Percentiles rank a stretch among this genome's conserved stretches.
These are phyloP conservation scores for Plasmopara halstedii DNA, from an alignment of 352 stramenopile genomes.

Conservation along the genomic window DNA sequence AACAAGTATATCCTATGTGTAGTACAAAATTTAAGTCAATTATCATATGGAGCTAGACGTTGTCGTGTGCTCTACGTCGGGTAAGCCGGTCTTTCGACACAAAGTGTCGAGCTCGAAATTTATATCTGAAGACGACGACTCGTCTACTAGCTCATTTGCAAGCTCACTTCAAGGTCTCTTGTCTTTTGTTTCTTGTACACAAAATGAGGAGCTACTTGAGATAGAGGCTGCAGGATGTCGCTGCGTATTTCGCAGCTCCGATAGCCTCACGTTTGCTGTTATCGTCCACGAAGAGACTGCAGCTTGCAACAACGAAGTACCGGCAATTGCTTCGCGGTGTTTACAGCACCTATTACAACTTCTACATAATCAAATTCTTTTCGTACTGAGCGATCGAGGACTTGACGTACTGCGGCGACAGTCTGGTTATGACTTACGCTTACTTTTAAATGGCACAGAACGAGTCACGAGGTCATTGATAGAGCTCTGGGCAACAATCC, in stretches of 20 bases:
- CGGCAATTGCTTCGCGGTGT: slow-evolving; percentile 23
- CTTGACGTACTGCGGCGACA: slow-evolving; percentile 53
- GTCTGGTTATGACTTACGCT: slow-evolving; percentile 61
- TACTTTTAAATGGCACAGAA: slow-evolving; percentile 59
- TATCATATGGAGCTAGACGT: slow-evolving; percentile 33
- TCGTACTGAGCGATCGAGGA: slow-evolving; percentile 49
- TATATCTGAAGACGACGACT: slow-evolving; percentile 11
- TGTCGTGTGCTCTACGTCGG: slow-evolving; percentile 46
- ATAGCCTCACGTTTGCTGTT: slow-evolving; percentile 45
- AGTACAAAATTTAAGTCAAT: too few species aligned
- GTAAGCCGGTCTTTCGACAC: slow-evolving; percentile 55
- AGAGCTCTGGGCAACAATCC: slow-evolving; percentile 31
- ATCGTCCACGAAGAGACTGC: slow-evolving; percentile 24
- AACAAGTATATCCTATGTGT: too few species aligned
- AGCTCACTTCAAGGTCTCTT: slow-evolving; percentile 60
- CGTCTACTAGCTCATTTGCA: slow-evolving; percentile 37
- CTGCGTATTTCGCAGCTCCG: slow-evolving; percentile 39
- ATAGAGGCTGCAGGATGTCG: slow-evolving; percentile 30
- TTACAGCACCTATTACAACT: slow-evolving; percentile 38
- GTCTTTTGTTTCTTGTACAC: slow-evolving; percentile 49
- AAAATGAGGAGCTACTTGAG: slow-evolving; percentile 49
- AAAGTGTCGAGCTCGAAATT: slow-evolving; percentile 8
- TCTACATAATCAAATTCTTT: slow-evolving; percentile 51
- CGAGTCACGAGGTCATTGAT: slow-evolving; percentile 33
- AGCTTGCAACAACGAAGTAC: slow-evolving; percentile 1